Base-by-base conservation (phyloP, 495 filamentous ascomycete species). In the Penicillium coprophilum region DNA sequence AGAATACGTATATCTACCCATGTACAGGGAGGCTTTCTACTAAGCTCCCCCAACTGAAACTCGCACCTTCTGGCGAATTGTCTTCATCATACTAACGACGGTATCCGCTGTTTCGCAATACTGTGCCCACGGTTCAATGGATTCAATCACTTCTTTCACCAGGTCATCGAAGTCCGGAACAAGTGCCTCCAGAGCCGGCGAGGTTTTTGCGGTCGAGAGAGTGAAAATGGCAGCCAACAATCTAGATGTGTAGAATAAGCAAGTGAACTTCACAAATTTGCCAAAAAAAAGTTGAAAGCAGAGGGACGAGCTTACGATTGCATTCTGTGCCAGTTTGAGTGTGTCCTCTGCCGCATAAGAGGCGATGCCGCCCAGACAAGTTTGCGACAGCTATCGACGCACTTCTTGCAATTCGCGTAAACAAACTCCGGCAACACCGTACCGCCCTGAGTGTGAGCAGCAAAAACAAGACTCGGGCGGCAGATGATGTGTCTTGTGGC, bases 401-500 rank as follows among this genome's bases (percentile, higher is more conserved):
- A 64, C 2, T 41, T 39, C 28, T 56, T 45, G 31, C 62, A 64
- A 21, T 64, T 64, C 13, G 41, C 48, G 11, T 49, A 56, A 8
- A 61, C 24, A 28, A 50, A 58, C 8, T 28, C 55, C 4, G 57
- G 53, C 43, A 61, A 43, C 15, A 34, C 52, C 1, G 21, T 55
- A 36, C n/a, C 21, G 13, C 15, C 50, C 15, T 17, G 31, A 20
- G 11, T 51, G 36, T 61, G 50, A 6, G 62, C 58, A 6, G 62
- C 62, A 23, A 40, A 58, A 3, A 64, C 36, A 13, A 64, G 52
- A 43, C 58, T 58, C 2, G 62, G 62, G 13, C 62, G 55, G 32
- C 47, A 58, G 31, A 64, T 61, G n/a, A 64, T 58, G 44, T 64
- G 55, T 43, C 50, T 58, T 9, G 62, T 50, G 5, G 62, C 58